Base-by-base conservation (phyloP, 2,329 filamentous ascomycete genomes). In the Cercospora sojina region DNA sequence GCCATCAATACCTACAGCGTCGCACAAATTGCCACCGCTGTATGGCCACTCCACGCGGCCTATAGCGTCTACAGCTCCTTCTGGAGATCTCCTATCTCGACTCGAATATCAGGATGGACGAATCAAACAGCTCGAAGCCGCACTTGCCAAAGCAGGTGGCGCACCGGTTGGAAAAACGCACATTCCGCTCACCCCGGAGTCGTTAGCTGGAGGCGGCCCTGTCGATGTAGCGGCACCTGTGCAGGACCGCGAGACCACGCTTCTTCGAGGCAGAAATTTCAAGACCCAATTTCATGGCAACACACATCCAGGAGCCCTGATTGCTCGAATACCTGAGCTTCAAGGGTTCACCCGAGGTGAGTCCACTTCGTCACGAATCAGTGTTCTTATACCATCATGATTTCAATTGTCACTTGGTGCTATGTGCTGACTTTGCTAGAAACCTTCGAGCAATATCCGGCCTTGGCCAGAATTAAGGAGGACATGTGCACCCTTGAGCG, bases 221-320 rank as follows among this genome's bases (percentile, higher is more conserved):
- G 38, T 64, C 5, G 69, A 69, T n/a, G 18, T 43, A 9, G 20
- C 64, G 20, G 66, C 69, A 27, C 73, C 68, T 13, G 67, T 69
- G 16, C 70, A 68, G 18, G 74, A 77, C 31, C 69, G 71, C 2
- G 80, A 82, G 68, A 77, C 77, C 2, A 79, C 79, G 68, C 74
- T 82, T 58, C 78, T 83, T 53, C 72, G 80, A 65, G 80, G 80
- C 0, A 81, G 77, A 62, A 76, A 76, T 0, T 83, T 82, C 74
- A 82, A 81, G 69, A 81, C 81, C 0, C 78, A 79, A 16, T 83
- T 81, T 67, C 78, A 80, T 64, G 81, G 81, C 5, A 75, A 77
- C 5, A 81, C 80, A 4, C 79, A 80, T 67, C 72, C 80, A 2
- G 75, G 79, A 20, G 71, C 73, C 3, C 64, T 74, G 29, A 74